A percentile compares a stretch with the other conserved stretches of the same genome.
Conservation (phyloP, 2,329 filamentous ascomycete genomes). For the Colletotrichum scovillei region DNA sequence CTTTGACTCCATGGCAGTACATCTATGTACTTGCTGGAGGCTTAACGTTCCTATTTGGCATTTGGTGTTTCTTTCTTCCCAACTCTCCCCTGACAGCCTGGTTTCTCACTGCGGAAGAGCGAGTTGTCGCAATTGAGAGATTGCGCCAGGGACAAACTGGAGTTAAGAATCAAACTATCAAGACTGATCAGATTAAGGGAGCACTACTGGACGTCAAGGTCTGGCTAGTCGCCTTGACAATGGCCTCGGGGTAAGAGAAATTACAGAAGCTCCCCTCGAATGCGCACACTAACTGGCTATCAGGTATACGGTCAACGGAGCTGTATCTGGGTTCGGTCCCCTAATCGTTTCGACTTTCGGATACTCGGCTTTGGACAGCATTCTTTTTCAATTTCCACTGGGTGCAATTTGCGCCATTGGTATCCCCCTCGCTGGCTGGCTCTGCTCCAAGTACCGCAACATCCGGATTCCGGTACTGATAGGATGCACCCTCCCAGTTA, state of each 20-base stretch:
- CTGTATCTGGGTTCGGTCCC: slow-evolving; percentile 76
- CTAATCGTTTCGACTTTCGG: slow-evolving; percentile 80
- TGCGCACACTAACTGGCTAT: neutral
- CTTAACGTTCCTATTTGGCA: slow-evolving; percentile 72
- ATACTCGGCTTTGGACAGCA: slow-evolving; percentile 71
- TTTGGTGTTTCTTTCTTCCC: slow-evolving; percentile 74
- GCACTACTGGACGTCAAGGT: slow-evolving; percentile 69
- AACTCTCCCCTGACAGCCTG: slow-evolving; percentile 75
- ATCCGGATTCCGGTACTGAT: slow-evolving; percentile 74
- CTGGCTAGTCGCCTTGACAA: slow-evolving; percentile 74
- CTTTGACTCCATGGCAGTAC: slow-evolving; percentile 74
- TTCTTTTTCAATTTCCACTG: slow-evolving; percentile 80
- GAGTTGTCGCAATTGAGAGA: slow-evolving; percentile 73
- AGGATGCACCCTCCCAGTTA: slow-evolving; percentile 76
- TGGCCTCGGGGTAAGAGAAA: slow-evolving; percentile 66
- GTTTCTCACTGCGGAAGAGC: slow-evolving; percentile 74
- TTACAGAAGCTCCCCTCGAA: neutral
- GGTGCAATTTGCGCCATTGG: slow-evolving; percentile 75
- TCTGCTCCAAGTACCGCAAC: slow-evolving; percentile 70
- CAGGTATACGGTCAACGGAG: slow-evolving; percentile 75
- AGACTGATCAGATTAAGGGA: slow-evolving; percentile 68
- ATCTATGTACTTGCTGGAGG: slow-evolving; percentile 76
- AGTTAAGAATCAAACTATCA: slow-evolving; percentile 70
- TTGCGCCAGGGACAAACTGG: slow-evolving; percentile 72
- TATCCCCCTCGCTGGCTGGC: slow-evolving; percentile 74